Percentiles rank a stretch among this genome's conserved stretches.
phyloP scores from a whole-genome alignment of 2,329 filamentous ascomycete species.

The Hymenotorrendiella dingleyae region DNA sequence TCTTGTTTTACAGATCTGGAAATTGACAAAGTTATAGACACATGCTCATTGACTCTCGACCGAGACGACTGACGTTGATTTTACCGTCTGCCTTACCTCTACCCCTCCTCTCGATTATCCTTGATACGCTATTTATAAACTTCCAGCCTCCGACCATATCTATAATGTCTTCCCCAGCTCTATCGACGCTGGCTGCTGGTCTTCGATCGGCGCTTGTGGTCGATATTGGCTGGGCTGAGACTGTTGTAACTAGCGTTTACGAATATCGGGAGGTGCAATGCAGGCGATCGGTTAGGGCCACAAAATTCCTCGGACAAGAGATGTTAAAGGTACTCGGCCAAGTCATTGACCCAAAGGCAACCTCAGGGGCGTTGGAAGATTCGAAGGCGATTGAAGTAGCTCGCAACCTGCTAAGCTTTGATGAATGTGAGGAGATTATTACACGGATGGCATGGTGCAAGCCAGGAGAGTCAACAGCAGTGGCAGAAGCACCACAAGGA shows the following conservation, averaged over 20 bases:
- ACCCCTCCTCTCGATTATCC: conserved; percentile 65
- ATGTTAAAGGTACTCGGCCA: conserved; percentile 59
- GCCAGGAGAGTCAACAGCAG: conserved; percentile 16
- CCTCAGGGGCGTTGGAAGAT: conserved; percentile 11
- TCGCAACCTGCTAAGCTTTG: conserved; percentile 51
- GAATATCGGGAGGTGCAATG: conserved; percentile 80
- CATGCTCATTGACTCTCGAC: conserved; percentile 67
- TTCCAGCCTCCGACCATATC: conserved; percentile 79
- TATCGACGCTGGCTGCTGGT: conserved; percentile 72
- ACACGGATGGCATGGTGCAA: conserved; percentile 74
- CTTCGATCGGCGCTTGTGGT: conserved; percentile 80
- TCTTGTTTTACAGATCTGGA: conserved; percentile 9
- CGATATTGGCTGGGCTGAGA: conserved; percentile 91
- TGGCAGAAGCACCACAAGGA: conserved; percentile 25
- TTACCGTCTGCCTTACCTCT: conserved; percentile 74
- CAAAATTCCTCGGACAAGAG: conserved; percentile 63
- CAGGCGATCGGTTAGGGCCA: conserved; percentile 66
- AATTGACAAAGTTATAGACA: conserved; percentile 37
- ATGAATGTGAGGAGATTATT: conserved; percentile 75
- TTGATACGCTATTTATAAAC: conserved; percentile 73
- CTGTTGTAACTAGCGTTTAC: conserved; percentile 76
- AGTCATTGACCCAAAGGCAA: conserved; percentile 30
- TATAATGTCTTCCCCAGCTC: conserved; percentile 70
- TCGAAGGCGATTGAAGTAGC: conserved; percentile 8
- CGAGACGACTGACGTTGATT: conserved; percentile 67